Evolutionary conservation across 768 basidiomycete species (phyloP).

Genomic region (Coprinopsis cinerea): DNA sequence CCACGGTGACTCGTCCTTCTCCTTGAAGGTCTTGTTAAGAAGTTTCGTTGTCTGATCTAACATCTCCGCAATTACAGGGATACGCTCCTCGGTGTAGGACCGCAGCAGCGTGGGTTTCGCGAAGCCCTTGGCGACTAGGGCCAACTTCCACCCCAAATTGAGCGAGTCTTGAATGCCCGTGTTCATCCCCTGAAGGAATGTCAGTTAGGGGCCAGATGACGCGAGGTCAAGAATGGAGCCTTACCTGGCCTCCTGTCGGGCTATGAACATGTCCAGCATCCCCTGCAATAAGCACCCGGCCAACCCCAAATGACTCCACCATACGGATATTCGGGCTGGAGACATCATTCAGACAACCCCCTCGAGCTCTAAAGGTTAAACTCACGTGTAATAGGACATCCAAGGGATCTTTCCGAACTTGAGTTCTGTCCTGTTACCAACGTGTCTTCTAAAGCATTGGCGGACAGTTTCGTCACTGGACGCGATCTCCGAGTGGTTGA

Average conservation of each 20-base stretch:
- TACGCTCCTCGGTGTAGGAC: constrained; percentile 25
- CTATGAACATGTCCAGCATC: constrained; percentile 30
- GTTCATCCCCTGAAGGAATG: constrained; percentile 22
- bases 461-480: constrained; percentile 10
- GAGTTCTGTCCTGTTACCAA: constrained; percentile 23
- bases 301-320: constrained; percentile 33
- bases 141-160: constrained; percentile 31
- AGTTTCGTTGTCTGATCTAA: constrained; percentile 25
- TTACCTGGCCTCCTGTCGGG: constrained; percentile 26
- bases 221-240: background rate
- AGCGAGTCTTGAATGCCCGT: constrained; percentile 25
- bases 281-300: constrained; percentile 39
- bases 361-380: background rate
- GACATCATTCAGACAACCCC: background rate
- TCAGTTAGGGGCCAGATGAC: background rate
- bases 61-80: constrained; percentile 32
- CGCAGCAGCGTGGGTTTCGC: constrained; percentile 21
- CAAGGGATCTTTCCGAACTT: constrained; percentile 24
- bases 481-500: constrained; percentile 16
- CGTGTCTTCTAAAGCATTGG: constrained; percentile 17
- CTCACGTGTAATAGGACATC: constrained; percentile 14
- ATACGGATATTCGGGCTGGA: constrained; percentile 40
- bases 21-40: constrained; percentile 16
- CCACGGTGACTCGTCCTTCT: constrained; percentile 16
- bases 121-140: constrained; percentile 21